A percentile compares a stretch with the other conserved stretches of the same genome.
Evolutionary conservation across 176 grass and related monocot genomes (phyloP).

Genomic region (Neostapfia colusana): DNA sequence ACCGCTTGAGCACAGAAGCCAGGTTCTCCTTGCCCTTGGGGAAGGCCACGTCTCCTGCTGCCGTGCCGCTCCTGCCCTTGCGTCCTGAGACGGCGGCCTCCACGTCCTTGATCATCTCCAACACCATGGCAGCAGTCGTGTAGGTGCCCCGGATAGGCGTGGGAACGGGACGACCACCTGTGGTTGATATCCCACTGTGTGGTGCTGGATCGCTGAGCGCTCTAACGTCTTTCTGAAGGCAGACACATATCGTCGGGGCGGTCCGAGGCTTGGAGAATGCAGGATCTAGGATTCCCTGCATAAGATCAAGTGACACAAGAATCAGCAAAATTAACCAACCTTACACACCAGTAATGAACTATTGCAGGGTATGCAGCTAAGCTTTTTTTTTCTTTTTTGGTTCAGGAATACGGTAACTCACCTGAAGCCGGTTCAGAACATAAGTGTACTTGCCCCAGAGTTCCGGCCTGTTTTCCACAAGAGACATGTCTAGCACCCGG

Average conservation of each 20-base stretch:
- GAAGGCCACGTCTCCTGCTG: slow-evolving; percentile 88
- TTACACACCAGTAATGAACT: background rate
- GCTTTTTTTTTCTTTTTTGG: too few species aligned
- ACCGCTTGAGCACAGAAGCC: slow-evolving; percentile 92
- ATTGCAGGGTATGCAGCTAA: background rate
- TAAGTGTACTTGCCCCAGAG: slow-evolving; percentile 93
- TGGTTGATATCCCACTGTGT: background rate
- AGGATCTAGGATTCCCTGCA: slow-evolving; percentile 79
- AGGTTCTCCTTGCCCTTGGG: slow-evolving; percentile 99
- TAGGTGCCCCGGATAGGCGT: slow-evolving; percentile 49
- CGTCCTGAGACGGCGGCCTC: slow-evolving; percentile 68
- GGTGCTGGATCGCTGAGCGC: too few species aligned
- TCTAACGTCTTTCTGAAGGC: slow-evolving; percentile 45
- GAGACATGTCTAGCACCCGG: slow-evolving; percentile 60
- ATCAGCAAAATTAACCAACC: background rate
- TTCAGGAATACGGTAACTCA: too few species aligned
- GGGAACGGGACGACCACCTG: too few species aligned
- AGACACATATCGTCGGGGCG: slow-evolving; percentile 41
- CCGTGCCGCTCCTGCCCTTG: slow-evolving; percentile 86
- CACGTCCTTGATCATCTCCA: slow-evolving; percentile 86
- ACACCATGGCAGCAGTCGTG: slow-evolving; percentile 59
- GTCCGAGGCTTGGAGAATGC: slow-evolving; percentile 76
- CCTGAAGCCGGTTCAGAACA: slow-evolving; percentile 89
- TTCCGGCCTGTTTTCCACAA: slow-evolving; percentile 77
- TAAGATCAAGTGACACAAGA: background rate